Conservation (phyloP, 768 basidiomycete genomes). For the Omphalotus guepiniiformis region DNA sequence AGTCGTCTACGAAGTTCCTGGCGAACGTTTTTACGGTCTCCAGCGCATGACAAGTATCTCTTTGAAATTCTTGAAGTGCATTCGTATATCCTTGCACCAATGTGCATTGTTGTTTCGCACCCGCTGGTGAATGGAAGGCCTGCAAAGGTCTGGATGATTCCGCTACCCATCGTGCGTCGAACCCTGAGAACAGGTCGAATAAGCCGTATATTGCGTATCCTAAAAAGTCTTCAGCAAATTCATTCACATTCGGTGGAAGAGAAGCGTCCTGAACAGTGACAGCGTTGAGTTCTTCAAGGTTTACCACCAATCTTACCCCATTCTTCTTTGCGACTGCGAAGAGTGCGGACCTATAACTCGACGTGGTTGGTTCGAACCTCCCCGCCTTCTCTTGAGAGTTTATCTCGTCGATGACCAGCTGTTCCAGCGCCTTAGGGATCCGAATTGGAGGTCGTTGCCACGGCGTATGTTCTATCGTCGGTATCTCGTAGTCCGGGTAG, state of each 20-base stretch:
- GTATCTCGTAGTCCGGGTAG: too few species aligned
- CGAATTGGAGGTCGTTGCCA: too few species aligned
- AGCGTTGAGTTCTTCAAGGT: not conserved
- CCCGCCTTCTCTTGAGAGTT: too few species aligned
- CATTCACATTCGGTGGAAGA: not conserved
- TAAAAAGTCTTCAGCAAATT: conserved; percentile 3
- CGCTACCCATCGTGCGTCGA: conserved; percentile 1
- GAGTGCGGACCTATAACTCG: not conserved
- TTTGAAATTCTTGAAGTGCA: conserved; percentile 6
- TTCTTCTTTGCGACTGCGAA: conserved; percentile 1
- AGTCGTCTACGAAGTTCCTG: not conserved
- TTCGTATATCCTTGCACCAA: conserved; percentile 12
- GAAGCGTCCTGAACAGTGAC: not conserved
- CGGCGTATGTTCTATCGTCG: too few species aligned
- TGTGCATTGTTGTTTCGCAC: conserved; percentile 10
- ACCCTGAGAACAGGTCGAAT: conserved; percentile 1
- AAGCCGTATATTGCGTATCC: not conserved
- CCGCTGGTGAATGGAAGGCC: conserved; percentile 9
- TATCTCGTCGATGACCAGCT: too few species aligned
- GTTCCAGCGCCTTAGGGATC: too few species aligned
- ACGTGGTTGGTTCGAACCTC: not conserved
- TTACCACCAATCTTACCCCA: not conserved
- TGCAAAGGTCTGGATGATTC: conserved; percentile 2
- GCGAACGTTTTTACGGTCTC: not conserved
- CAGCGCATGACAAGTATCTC: not conserved